Base-by-base conservation (phyloP, 2,329 filamentous ascomycete species). In the Grosmannia clavigera region DNA sequence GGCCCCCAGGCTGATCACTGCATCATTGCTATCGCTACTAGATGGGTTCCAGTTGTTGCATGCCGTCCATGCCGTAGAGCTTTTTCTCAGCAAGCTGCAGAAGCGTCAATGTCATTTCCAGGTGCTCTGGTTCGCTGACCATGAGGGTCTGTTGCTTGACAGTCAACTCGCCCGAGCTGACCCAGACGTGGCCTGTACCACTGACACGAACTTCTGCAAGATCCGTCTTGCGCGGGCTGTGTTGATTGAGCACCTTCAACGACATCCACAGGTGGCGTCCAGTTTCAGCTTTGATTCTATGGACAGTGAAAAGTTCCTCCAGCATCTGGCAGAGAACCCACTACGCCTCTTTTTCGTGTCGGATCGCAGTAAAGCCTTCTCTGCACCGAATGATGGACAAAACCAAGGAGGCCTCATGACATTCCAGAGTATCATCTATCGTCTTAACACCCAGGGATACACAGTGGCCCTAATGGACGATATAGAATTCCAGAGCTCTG, bases 31-130 rank as follows among this genome's bases (percentile, higher is more conserved):
- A 31, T 31, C 7, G 29, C 29, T 31, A 31, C 29, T 62, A 79
- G 76, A 75, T 56, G 87, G 86, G 0, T 85, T 87, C 61, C 87
- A 91, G 69, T 69, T 91, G 7, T 74, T 91, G 0, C 87, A 90
- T 68, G 86, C 85, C 0, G 78, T 84, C 4, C 86, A 87, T 67
- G 78, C 81, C 1, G 81, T 90, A 0, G 88, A 92, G 69, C 74
- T 73, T 9, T 85, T 90, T 64, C 75, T 91, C 1, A 70, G 74
- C 51, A 77, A 81, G 59, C 76, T 91, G 19, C 73, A 76, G 50
- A 77, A 78, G 59, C 77, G 86, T 57, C 83, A 84, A 58, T 90
- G 86, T 69, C 82, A 84, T 60, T 91, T 90, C 65, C 80, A 90
- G 63, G 70, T 91, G 62, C 73, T 84, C 19, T 92, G 89, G 73